Percentiles rank a stretch among this genome's conserved stretches.
Evolutionary conservation across 768 basidiomycete genomes (phyloP).

Genomic region (Austroboletus festivus): DNA sequence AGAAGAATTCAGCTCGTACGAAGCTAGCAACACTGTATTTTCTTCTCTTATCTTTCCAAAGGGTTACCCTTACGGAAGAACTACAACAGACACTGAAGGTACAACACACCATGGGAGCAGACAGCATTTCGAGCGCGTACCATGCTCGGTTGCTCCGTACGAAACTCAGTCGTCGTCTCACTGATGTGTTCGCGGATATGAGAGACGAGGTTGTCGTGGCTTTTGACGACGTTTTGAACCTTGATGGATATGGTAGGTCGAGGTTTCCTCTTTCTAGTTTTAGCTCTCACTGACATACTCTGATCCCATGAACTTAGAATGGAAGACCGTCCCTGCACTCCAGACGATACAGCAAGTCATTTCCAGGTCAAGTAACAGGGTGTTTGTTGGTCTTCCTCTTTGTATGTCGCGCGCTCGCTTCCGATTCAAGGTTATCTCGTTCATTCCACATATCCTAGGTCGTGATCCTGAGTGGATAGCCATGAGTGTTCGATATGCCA

Average conservation of each 20-base stretch:
- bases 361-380: slow-evolving; percentile 7
- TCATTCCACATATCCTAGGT: neutral
- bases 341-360: slow-evolving; percentile 1
- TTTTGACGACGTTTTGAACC: slow-evolving; percentile 36
- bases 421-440: too few species aligned
- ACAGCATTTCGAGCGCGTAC: slow-evolving; percentile 28
- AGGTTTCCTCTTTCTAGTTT: neutral
- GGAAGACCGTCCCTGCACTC: slow-evolving; percentile 8
- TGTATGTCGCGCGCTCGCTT: slow-evolving; percentile 1
- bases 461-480: slow-evolving; percentile 29
- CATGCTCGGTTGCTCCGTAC: slow-evolving; percentile 30
- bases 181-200: slow-evolving; percentile 36
- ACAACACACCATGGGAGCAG: slow-evolving; percentile 36
- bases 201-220: slow-evolving; percentile 42
- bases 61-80: neutral
- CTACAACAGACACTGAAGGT: slow-evolving; percentile 32
- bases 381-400: slow-evolving; percentile 14
- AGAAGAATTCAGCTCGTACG: slow-evolving; percentile 34
- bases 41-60: neutral
- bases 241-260: slow-evolving; percentile 17
- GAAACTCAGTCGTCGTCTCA: slow-evolving; percentile 38
- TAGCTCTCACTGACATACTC: neutral
- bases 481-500: slow-evolving; percentile 29
- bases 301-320: slow-evolving; percentile 3
- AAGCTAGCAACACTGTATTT: slow-evolving; percentile 14